Conservation (phyloP, 2,329 filamentous ascomycete species). For the Pseudogymnoascus verrucosus region DNA sequence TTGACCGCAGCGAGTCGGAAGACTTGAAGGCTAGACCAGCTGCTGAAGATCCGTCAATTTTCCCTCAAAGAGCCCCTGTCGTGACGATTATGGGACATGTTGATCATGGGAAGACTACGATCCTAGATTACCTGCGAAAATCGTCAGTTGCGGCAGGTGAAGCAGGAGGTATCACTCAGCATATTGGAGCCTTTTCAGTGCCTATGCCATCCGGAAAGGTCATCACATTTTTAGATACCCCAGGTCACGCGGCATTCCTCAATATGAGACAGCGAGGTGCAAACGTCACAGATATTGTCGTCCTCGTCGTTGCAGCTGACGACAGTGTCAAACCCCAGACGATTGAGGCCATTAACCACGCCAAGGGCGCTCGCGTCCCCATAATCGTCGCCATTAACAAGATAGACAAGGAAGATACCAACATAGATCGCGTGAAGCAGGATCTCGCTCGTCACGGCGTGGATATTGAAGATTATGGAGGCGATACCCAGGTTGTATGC, state of each 20-base stretch:
- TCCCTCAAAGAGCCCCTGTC: slow-evolving; percentile 77
- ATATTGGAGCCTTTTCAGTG: slow-evolving; percentile 96
- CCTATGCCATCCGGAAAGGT: slow-evolving; percentile 75
- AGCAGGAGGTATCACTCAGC: slow-evolving; percentile 95
- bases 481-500: slow-evolving; percentile 83
- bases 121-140: slow-evolving; percentile 87
- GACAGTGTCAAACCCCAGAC: slow-evolving; percentile 98
- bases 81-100: slow-evolving; percentile 99
- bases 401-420: slow-evolving; percentile 78
- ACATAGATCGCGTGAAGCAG: slow-evolving; percentile 75
- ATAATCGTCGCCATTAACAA: slow-evolving; percentile 99
- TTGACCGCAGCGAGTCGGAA: slow-evolving; percentile 55
- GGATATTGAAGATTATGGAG: slow-evolving; percentile 89
- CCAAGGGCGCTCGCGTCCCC: slow-evolving; percentile 75
- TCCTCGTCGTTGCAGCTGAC: slow-evolving; percentile 91
- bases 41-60: slow-evolving; percentile 55
- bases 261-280: slow-evolving; percentile 94
- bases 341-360: slow-evolving; percentile 91
- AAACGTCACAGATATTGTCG: slow-evolving; percentile 92
- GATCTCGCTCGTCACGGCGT: slow-evolving; percentile 78
- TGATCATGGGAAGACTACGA: slow-evolving; percentile 95
- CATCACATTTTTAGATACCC: slow-evolving; percentile 95
- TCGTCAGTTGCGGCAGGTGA: slow-evolving; percentile 86
- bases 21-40: slow-evolving; percentile 67
- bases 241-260: slow-evolving; percentile 90